Conservation (phyloP, 805 yeast genomes). For the Candida tibetensis region DNA sequence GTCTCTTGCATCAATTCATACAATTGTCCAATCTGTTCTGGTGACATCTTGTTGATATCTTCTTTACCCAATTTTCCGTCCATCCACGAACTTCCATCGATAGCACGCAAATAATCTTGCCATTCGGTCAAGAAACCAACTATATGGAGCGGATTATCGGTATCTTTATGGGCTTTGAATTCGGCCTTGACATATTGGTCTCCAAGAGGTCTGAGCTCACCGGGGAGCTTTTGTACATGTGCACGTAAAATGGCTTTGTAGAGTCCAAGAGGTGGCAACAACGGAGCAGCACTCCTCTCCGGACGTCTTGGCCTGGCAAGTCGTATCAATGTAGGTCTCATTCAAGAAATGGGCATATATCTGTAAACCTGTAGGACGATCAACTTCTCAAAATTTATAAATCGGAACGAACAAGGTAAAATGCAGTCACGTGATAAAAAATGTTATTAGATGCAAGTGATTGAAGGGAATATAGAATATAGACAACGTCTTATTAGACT, state of each 20-base stretch:
- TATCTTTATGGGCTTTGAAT: constrained; percentile 75
- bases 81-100: constrained; percentile 47
- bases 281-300: constrained; percentile 38
- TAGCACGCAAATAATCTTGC: constrained; percentile 75
- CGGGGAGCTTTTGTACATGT: constrained; percentile 61
- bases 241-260: constrained; percentile 82
- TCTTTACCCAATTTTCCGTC: constrained; percentile 51
- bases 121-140: constrained; percentile 92
- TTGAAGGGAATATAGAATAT: too few species aligned
- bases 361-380: too few species aligned
- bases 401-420: too few species aligned
- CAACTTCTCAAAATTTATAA: too few species aligned
- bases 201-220: constrained; percentile 72
- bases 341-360: constrained; percentile 12
- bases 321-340: constrained; percentile 38
- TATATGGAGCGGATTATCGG: constrained; percentile 89
- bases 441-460: too few species aligned
- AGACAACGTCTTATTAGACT: too few species aligned
- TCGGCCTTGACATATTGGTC: constrained; percentile 88
- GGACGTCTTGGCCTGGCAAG: constrained; percentile 42
- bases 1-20: constrained; percentile 81
- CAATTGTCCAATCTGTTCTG: constrained; percentile 82
- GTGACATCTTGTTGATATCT: constrained; percentile 78
- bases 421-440: too few species aligned
- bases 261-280: constrained; percentile 78